phyloP scores from a whole-genome alignment of 2,329 filamentous ascomycete species.

The Tolypocladium endophyticum region DNA sequence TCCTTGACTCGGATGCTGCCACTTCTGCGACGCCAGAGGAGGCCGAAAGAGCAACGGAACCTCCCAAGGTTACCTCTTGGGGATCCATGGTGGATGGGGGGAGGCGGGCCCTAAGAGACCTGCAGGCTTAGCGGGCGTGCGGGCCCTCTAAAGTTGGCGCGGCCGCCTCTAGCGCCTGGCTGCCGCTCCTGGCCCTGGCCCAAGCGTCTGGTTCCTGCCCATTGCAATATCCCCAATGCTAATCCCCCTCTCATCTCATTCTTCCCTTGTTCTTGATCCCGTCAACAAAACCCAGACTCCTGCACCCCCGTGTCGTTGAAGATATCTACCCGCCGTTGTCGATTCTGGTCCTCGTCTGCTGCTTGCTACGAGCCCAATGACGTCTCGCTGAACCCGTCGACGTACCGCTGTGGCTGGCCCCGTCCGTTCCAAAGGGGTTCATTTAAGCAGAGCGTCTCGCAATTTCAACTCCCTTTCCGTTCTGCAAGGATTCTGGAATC shows the following conservation, averaged over 20 bases:
- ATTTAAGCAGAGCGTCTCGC: neutral
- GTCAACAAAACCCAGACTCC: neutral
- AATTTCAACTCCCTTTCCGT: neutral
- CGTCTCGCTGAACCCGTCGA: neutral
- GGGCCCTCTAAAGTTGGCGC: neutral
- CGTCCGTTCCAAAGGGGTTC: neutral
- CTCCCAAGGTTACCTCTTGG: neutral
- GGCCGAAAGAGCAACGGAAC: neutral
- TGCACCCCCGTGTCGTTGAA: neutral
- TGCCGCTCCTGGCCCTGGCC: conserved; percentile 3
- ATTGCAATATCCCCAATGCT: neutral
- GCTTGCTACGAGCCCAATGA: neutral
- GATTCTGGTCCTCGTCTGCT: neutral
- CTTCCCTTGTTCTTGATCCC: neutral
- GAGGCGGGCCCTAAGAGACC: neutral
- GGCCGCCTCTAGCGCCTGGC: conserved; percentile 1
- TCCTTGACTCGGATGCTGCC: neutral
- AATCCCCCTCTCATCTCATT: neutral
- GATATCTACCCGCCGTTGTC: neutral
- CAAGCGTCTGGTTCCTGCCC: neutral
- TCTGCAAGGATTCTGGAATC: neutral
- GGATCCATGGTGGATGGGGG: neutral
- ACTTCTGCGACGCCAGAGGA: too few species aligned
- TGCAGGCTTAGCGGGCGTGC: neutral
- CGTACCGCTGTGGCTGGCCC: neutral